Percentiles rank a stretch among this genome's conserved stretches.
Conservation (phyloP, 768 basidiomycete species). For the Termitomyces sp. region DNA sequence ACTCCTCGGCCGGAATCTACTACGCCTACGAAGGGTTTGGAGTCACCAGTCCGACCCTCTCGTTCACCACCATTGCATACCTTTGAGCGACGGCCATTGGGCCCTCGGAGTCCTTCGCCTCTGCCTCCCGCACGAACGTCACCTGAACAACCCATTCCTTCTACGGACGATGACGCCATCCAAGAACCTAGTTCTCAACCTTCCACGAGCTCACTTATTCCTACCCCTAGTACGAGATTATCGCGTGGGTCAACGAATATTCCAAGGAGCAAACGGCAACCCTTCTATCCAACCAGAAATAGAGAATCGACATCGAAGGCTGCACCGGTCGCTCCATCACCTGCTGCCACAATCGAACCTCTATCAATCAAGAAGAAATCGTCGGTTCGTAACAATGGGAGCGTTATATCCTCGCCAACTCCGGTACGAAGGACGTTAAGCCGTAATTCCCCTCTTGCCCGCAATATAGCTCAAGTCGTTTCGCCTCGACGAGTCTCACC, state of each 20-base stretch:
- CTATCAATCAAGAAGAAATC: slow-evolving; percentile 84
- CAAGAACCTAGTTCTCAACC: slow-evolving; percentile 22
- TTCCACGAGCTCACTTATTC: slow-evolving; percentile 19
- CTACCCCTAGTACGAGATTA: slow-evolving; percentile 17
- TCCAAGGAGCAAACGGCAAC: slow-evolving; percentile 68
- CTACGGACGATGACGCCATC: slow-evolving; percentile 41
- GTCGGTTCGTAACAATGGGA: slow-evolving; percentile 46
- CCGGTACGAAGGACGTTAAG: slow-evolving; percentile 33
- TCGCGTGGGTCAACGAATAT: slow-evolving; percentile 40
- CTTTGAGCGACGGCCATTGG: slow-evolving; percentile 58
- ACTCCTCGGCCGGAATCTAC: slow-evolving; percentile 42
- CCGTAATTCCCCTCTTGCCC: slow-evolving; percentile 51
- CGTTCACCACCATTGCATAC: slow-evolving; percentile 43
- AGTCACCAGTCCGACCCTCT: slow-evolving; percentile 29
- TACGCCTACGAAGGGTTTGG: slow-evolving; percentile 29
- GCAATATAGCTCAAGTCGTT: slow-evolving; percentile 33
- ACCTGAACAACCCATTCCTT: slow-evolving; percentile 25
- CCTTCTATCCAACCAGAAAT: slow-evolving; percentile 51
- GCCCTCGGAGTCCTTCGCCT: slow-evolving; percentile 75
- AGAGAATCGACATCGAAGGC: slow-evolving; percentile 50
- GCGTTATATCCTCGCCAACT: slow-evolving; percentile 30
- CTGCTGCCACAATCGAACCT: slow-evolving; percentile 56
- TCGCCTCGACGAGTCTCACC: slow-evolving; percentile 55
- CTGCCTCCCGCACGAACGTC: slow-evolving; percentile 46
- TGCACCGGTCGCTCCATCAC: slow-evolving; percentile 21